These are phyloP conservation scores for Brettanomyces sp. DNA, from an alignment of 805 yeast genomes.

Conservation along the genomic window DNA sequence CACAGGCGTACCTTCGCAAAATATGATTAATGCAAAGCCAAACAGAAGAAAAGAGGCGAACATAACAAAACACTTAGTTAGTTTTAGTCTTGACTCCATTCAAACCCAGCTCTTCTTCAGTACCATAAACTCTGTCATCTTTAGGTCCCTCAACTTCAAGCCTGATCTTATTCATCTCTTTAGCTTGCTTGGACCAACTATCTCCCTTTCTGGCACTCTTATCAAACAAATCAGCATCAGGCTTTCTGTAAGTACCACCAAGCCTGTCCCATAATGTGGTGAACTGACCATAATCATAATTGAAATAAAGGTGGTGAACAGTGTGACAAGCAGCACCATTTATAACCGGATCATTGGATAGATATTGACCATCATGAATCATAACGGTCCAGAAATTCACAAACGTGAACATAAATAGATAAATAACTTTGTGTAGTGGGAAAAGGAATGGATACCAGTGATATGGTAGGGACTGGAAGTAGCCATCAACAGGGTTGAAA, in stretches of 20 bases:
- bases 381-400: constrained; percentile 97
- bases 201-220: constrained; percentile 46
- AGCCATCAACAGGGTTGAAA: constrained; percentile 97
- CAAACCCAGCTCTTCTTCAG: constrained; percentile 27
- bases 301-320: constrained; percentile 91
- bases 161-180: constrained; percentile 72
- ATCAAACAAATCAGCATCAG: constrained; percentile 80
- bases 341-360: constrained; percentile 86
- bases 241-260: constrained; percentile 88
- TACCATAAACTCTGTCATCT: constrained; percentile 66
- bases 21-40: too few relatives aligned
- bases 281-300: constrained; percentile 97
- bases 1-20: too few relatives aligned
- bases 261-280: constrained; percentile 97
- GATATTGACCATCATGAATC: constrained; percentile 96
- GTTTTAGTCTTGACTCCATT: constrained; percentile 3
- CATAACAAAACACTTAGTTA: not conserved
- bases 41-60: not conserved
- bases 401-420: constrained; percentile 73
- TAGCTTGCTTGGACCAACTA: constrained; percentile 64
- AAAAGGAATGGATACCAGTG: constrained; percentile 85
- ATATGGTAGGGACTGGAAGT: constrained; percentile 85
- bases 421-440: constrained; percentile 85
- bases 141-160: constrained; percentile 71
- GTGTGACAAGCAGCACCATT: constrained; percentile 99